Percentiles rank a stretch among this genome's conserved stretches.
Conservation (phyloP, 352 stramenopile genomes). For the Pythium chondricola region DNA sequence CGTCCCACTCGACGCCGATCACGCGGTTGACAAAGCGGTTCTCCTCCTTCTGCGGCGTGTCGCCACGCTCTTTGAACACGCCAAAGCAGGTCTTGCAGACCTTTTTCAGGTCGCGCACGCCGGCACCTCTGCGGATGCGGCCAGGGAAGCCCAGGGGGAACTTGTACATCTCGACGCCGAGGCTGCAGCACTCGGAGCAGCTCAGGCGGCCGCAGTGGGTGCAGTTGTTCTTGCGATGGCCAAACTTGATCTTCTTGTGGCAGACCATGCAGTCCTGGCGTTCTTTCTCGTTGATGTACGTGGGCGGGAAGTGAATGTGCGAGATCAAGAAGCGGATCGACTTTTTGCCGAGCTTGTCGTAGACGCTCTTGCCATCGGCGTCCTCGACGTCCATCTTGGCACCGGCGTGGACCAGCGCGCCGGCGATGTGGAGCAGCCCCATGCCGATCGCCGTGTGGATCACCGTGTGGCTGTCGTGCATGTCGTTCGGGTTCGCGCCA, state of each 20-base stretch:
- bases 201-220: constrained; percentile 77
- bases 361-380: constrained; percentile 75
- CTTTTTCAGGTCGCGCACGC: constrained; percentile 55
- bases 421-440: constrained; percentile 63
- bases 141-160: constrained; percentile 83
- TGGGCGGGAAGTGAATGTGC: constrained; percentile 85
- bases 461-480: constrained; percentile 83
- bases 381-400: constrained; percentile 87
- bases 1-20: constrained; percentile 85
- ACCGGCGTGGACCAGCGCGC: constrained; percentile 69
- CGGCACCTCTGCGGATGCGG: constrained; percentile 58
- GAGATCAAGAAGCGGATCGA: constrained; percentile 63
- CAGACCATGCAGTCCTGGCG: constrained; percentile 80
- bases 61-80: constrained; percentile 77
- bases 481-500: constrained; percentile 84
- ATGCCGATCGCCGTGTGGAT: constrained; percentile 79
- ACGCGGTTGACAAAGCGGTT: constrained; percentile 69
- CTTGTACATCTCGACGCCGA: constrained; percentile 69
- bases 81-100: constrained; percentile 86
- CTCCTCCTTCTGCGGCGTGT: constrained; percentile 57
- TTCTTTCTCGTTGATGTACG: constrained; percentile 84
- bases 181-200: constrained; percentile 59
- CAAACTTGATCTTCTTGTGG: constrained; percentile 83
- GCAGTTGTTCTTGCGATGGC: constrained; percentile 82
- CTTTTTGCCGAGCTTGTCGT: constrained; percentile 77